A percentile compares a stretch with the other conserved stretches of the same genome.
These are phyloP conservation scores for Trypanosoma avium DNA, from an alignment of 208 protist species.

Conservation along the genomic window DNA sequence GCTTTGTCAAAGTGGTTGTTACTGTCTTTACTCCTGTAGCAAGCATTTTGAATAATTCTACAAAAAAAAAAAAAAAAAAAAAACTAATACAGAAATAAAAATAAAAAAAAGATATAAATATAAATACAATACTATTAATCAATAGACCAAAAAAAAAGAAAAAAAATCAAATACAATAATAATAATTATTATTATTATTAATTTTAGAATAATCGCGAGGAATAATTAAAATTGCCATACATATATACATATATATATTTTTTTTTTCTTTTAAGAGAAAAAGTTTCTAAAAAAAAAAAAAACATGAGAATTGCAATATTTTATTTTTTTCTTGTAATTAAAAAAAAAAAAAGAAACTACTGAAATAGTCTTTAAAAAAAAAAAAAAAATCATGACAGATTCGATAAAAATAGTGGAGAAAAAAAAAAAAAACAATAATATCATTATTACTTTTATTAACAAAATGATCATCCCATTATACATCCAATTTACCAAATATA, in stretches of 20 bases:
- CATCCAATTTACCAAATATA: too few relatives aligned
- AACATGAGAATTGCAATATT: not conserved
- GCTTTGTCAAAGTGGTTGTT: not conserved
- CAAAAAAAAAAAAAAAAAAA: conserved; percentile 1
- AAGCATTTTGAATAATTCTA: conserved; percentile 17
- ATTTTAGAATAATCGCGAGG: too few relatives aligned
- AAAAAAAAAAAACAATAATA: too few relatives aligned
- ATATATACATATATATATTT: not conserved
- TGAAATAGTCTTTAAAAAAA: too few relatives aligned
- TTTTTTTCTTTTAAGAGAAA: not conserved
- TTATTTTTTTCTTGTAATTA: conserved; percentile 3
- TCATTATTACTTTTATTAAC: too few relatives aligned
- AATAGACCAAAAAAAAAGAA: conserved; percentile 39
- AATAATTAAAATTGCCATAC: conserved; percentile 19
- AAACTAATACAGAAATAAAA: too few relatives aligned
- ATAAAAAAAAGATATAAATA: conserved; percentile 41
- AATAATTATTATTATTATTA: too few relatives aligned
- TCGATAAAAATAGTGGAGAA: too few relatives aligned
- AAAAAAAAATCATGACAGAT: too few relatives aligned
- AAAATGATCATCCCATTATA: too few relatives aligned
- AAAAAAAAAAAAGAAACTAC: too few relatives aligned
- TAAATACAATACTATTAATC: conserved; percentile 58
- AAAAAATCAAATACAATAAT: conserved; percentile 34
- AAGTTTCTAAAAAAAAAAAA: conserved; percentile 9
- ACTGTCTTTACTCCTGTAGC: not conserved